Evolutionary conservation across 805 yeast species (phyloP).

Genomic region (Lachancea cidri): DNA sequence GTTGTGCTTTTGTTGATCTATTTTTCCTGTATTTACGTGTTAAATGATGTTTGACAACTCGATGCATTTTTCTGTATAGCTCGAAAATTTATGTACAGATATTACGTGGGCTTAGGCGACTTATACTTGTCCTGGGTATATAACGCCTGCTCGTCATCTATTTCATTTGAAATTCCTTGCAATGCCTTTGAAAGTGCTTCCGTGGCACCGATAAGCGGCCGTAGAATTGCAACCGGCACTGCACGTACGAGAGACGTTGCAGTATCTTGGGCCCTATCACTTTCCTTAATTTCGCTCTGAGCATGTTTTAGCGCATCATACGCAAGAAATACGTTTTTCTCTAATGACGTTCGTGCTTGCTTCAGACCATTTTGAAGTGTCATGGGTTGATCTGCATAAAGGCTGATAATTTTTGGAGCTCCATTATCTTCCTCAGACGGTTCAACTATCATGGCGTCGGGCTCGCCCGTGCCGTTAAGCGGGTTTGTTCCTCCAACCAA

Average conservation of each 20-base stretch:
- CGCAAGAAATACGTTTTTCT: constrained; percentile 61
- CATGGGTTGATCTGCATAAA: constrained; percentile 81
- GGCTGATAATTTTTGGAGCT: constrained; percentile 46
- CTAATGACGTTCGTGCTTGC: constrained; percentile 70
- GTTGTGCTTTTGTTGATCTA: background rate
- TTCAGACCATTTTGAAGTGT: constrained; percentile 65
- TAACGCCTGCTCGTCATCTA: constrained; percentile 59
- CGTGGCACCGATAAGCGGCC: constrained; percentile 90
- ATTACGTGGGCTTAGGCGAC: constrained; percentile 10
- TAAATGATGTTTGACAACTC: background rate
- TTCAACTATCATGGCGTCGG: constrained; percentile 27
- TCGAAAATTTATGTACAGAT: background rate
- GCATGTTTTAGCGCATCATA: constrained; percentile 56
- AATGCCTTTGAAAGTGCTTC: constrained; percentile 81
- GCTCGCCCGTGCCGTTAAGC: constrained; percentile 29
- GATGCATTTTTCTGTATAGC: background rate
- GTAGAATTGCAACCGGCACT: constrained; percentile 71
- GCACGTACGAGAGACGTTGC: constrained; percentile 63
- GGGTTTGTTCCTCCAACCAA: constrained; percentile 33
- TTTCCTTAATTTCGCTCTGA: constrained; percentile 54
- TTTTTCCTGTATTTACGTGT: background rate
- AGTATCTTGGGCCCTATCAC: constrained; percentile 59
- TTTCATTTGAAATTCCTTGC: constrained; percentile 75
- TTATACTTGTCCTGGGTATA: constrained; percentile 67
- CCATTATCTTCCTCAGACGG: constrained; percentile 16